phyloP scores from a whole-genome alignment of 805 yeast genomes.

The Schwanniomyces vanrijiae region DNA sequence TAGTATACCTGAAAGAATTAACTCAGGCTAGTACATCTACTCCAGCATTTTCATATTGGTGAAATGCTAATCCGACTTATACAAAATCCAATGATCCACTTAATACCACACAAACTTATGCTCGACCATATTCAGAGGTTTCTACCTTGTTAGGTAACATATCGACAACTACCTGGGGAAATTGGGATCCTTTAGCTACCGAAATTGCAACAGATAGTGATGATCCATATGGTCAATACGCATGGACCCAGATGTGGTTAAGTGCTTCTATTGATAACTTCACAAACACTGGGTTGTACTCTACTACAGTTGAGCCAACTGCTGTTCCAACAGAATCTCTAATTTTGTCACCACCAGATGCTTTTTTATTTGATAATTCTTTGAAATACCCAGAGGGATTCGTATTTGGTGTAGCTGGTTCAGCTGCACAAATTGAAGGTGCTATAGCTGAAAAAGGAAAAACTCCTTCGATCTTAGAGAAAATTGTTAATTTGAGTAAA shows the following conservation, averaged over 20 bases:
- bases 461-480: constrained; percentile 30
- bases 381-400: constrained; percentile 16
- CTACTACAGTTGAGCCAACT: constrained; percentile 16
- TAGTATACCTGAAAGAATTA: neutral
- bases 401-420: constrained; percentile 29
- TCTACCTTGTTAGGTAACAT: neutral
- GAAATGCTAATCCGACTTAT: constrained; percentile 3
- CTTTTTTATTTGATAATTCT: constrained; percentile 10
- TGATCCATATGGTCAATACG: constrained; percentile 19
- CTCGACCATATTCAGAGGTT: constrained; percentile 7
- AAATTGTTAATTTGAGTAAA: constrained; percentile 8
- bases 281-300: constrained; percentile 13
- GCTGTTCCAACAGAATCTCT: constrained; percentile 14
- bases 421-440: constrained; percentile 37
- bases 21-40: neutral
- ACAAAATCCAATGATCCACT: constrained; percentile 2
- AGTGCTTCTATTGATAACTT: constrained; percentile 11
- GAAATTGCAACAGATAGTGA: constrained; percentile 13
- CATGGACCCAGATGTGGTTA: constrained; percentile 19
- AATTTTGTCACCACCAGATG: constrained; percentile 16
- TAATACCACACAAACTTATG: constrained; percentile 6
- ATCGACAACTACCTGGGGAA: constrained; percentile 18
- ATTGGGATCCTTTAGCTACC: constrained; percentile 13
- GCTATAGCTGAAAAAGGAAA: constrained; percentile 33
- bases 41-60: neutral